Evolutionary conservation across 75 land plant species (phyloP).

Genomic region (Selaginella moellendorffii): DNA sequence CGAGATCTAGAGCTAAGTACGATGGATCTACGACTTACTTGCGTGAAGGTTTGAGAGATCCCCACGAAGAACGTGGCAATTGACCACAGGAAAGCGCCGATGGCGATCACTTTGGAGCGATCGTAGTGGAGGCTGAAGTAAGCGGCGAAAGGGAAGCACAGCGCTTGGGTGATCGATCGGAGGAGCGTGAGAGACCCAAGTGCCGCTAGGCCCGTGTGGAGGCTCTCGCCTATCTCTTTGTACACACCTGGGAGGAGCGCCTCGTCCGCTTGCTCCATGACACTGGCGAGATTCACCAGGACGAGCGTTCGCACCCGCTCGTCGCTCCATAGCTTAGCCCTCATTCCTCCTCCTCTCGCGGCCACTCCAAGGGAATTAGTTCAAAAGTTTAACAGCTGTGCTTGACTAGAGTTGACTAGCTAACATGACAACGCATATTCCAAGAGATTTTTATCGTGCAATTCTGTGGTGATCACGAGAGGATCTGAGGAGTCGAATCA

Average conservation of each 20-base stretch:
- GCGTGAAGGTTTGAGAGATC: conserved; percentile 45
- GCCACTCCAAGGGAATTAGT: too few relatives aligned
- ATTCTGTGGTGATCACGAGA: too few relatives aligned
- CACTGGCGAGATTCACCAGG: conserved; percentile 53
- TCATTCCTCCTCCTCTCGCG: too few relatives aligned
- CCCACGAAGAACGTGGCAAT: conserved; percentile 69
- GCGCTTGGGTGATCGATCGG: conserved; percentile 54
- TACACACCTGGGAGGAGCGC: conserved; percentile 69
- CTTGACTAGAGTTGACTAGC: too few relatives aligned
- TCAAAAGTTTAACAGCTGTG: too few relatives aligned
- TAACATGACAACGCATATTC: too few relatives aligned
- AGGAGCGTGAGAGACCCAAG: conserved; percentile 61
- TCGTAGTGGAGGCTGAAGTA: conserved; percentile 46
- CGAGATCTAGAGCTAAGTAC: not conserved
- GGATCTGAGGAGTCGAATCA: too few relatives aligned
- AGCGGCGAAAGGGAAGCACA: conserved; percentile 60
- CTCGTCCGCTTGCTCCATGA: conserved; percentile 84
- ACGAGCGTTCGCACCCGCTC: conserved; percentile 27
- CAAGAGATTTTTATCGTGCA: too few relatives aligned
- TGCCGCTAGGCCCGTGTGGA: conserved; percentile 14
- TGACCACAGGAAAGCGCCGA: conserved; percentile 74
- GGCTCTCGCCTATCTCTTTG: conserved; percentile 5
- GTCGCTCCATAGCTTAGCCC: not conserved
- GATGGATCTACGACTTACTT: conserved; percentile 24
- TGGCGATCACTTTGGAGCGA: conserved; percentile 51